phyloP scores from a whole-genome alignment of 1,139 yeast species.

The Sugiyamaella sp. region DNA sequence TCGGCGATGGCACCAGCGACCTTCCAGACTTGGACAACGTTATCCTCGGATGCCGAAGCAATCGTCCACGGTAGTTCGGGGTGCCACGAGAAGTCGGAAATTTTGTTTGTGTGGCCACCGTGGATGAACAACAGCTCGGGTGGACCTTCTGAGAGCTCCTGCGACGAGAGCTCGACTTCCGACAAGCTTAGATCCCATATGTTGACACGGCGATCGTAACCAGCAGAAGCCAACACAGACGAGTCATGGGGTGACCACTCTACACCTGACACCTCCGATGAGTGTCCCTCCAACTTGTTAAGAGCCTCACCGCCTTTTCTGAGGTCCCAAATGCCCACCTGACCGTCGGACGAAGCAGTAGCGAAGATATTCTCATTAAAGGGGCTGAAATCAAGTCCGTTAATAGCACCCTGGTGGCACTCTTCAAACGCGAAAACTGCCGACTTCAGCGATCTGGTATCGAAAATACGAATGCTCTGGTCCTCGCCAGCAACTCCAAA shows the following conservation, averaged over 20 bases:
- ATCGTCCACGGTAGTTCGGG: conserved; percentile 75
- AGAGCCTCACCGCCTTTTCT: conserved; percentile 46
- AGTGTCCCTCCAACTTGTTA: conserved; percentile 50
- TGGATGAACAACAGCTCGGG: conserved; percentile 66
- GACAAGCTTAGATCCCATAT: conserved; percentile 61
- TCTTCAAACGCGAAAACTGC: conserved; percentile 36
- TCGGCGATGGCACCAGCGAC: conserved; percentile 51
- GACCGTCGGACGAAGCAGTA: conserved; percentile 69
- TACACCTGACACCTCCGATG: conserved; percentile 64
- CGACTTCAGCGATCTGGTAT: conserved; percentile 49
- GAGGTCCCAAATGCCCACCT: conserved; percentile 68
- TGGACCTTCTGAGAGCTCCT: conserved; percentile 39
- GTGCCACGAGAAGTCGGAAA: conserved; percentile 88
- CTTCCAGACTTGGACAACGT: conserved; percentile 85
- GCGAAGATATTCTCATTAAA: conserved; percentile 58
- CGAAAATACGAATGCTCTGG: conserved; percentile 66
- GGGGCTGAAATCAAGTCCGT: conserved; percentile 67
- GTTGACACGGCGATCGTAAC: conserved; percentile 72
- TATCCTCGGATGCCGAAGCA: conserved; percentile 88
- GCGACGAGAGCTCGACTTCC: conserved; percentile 42
- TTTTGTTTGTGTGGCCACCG: conserved; percentile 88
- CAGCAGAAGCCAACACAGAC: conserved; percentile 68
- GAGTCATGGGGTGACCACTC: conserved; percentile 74
- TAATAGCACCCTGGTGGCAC: conserved; percentile 53
- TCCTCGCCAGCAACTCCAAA: conserved; percentile 82